Conservation (phyloP, 1,284 basidiomycete genomes). For the Ganoderma boninense region DNA sequence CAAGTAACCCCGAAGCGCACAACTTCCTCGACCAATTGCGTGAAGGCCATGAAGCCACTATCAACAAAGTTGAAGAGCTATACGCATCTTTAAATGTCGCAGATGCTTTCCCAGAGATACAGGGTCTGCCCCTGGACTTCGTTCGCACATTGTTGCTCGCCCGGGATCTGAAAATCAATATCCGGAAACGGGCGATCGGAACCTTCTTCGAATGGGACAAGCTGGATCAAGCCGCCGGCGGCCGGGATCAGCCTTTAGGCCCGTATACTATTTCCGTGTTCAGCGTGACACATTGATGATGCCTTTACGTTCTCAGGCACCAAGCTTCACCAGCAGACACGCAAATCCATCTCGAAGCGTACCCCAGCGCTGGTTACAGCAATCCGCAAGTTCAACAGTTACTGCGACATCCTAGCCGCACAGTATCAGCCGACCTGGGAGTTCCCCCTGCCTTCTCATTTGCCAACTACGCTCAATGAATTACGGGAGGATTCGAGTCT, state of each 20-base stretch:
- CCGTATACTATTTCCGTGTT: constrained; percentile 16
- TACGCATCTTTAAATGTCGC: constrained; percentile 48
- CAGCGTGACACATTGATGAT: constrained; percentile 26
- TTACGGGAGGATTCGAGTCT: constrained; percentile 41
- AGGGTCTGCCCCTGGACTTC: no score
- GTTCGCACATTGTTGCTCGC: constrained; percentile 43
- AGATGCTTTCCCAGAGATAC: constrained; percentile 45
- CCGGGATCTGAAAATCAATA: constrained; percentile 48
- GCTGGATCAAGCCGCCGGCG: constrained; percentile 44
- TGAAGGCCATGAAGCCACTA: constrained; percentile 13
- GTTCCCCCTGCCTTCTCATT: constrained; percentile 42
- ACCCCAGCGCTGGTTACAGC: constrained; percentile 43
- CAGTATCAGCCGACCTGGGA: constrained; percentile 37
- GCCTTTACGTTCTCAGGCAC: constrained; percentile 49
- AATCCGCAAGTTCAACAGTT: constrained; percentile 47
- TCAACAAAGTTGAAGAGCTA: constrained; percentile 36
- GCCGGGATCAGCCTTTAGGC: constrained; percentile 44
- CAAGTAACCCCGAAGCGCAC: no score
- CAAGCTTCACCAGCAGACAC: constrained; percentile 48
- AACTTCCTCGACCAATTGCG: constrained; percentile 4
- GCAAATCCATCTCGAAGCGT: constrained; percentile 43
- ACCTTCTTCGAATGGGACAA: constrained; percentile 51
- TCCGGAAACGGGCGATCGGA: constrained; percentile 44
- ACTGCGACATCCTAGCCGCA: constrained; percentile 40
- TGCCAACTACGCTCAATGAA: constrained; percentile 32